Evolutionary conservation across 768 basidiomycete genomes (phyloP), one percentile per base, ranked within the genome.

Genomic region (Leccinellum rugosiceps): DNA sequence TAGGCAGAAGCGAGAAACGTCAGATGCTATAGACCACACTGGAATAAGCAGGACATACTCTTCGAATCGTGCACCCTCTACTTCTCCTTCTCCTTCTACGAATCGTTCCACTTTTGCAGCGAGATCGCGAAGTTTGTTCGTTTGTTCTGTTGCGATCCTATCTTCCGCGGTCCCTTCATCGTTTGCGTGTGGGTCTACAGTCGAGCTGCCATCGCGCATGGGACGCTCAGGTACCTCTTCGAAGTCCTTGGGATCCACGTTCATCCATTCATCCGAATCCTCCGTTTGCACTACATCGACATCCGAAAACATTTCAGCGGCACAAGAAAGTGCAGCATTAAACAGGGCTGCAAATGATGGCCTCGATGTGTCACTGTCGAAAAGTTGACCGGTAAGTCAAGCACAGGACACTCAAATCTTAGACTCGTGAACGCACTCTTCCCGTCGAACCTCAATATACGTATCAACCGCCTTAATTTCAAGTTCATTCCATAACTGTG

Each of bases 61-160:
- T 53, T 87, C 85, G 66, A 99, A 96, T 60, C 79, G 75, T 0
- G 94, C 97, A 4, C 97, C 97, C 60, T 92, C 88, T 9, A 97
- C 58, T 58, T 91, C 88, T 2, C 97, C 97, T 67, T 95, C 75
- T 3, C 90, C 94, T 63, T 93, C 86, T 2, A 99, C 86, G 68
- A 99, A 99, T n/a, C 77, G 76, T 63, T 91, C 88, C 1, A 99
- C 92, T 68, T 92, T 91, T 58, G 81, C 74, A 11, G 97, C 95
- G 52, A 99, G 78, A 58, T 82, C 80, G 63, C 84, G 85, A 30
- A 98, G 74, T 58, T 82, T 83, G 21, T 78, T 70, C 10, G 93
- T 87, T 68, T 92, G 88, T 57, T 83, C 79, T 26, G 83, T 80
- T 7, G 83, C 80, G 5, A 86, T 43, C 21, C 72, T 76, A 54